Evolutionary conservation across 225 moss, liverwort and hornwort species (phyloP), one percentile per base, ranked within the genome.

Genomic region (Physcomitrium patens): DNA sequence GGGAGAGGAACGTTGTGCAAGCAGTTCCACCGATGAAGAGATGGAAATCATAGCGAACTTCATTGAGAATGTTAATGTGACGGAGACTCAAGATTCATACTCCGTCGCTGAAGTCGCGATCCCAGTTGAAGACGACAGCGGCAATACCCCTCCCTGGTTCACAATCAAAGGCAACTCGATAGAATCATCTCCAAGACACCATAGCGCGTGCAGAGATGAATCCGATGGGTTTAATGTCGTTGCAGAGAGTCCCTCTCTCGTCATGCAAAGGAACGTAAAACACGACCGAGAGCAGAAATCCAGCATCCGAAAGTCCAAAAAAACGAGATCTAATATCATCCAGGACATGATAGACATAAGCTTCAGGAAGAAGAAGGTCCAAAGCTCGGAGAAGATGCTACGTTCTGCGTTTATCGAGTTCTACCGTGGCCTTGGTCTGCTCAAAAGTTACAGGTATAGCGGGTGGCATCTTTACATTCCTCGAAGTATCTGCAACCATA

Each of bases 331-430:
- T 37, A 77, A 72, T 58, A 72, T 79, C 65, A 85, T 75, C 31
- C 90, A 85, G 74, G 83, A 88, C 50, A 85, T 85, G 85, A 83
- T 88, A 31, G 88, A 85, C 64, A 78, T 83, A 80, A 85, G 80
- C 63, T 76, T 83, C 31, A 89, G 80, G 66, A 94, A 93, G 80
- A 97, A 94, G 73, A 94, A 91, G 67, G 78, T 93, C 20, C 85
- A 89, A 62, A 76, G 78, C 67, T 92, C 93, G 15, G 89, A 94
- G 65, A 94, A 85, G 75, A 97, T 97, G 94, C 84, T 97, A 19
- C 90, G 93, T 11, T 79, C 67, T 63, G 97, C 97, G 9, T 94
- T 91, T 62, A 54, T 93, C 54, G 97, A 97, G 79, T 94, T 90
- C 60, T 97, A 97, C 67, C 87, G 97, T 47, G 97, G 93, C 17